phyloP scores from a whole-genome alignment of 768 basidiomycete species.

The Dioszegia hungarica region DNA sequence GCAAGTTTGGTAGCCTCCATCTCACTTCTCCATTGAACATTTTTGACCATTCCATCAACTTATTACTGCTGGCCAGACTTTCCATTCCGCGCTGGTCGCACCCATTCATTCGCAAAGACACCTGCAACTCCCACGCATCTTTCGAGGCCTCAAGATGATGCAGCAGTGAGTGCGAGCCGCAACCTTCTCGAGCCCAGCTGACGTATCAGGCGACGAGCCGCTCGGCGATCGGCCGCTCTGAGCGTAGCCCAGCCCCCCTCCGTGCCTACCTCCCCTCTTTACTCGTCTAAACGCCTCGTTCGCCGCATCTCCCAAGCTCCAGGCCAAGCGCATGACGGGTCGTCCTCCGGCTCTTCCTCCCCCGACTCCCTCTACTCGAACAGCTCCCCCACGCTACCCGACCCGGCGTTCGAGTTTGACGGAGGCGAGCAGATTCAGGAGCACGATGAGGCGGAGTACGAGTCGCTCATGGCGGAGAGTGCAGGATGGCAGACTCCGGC shows the following conservation, averaged over 20 bases:
- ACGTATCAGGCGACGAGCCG: neutral
- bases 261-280: neutral
- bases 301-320: conserved; percentile 1
- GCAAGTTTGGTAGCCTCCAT: too few species aligned
- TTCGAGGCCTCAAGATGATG: neutral
- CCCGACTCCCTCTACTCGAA: conserved; percentile 39
- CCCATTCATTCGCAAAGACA: neutral
- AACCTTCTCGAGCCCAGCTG: neutral
- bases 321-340: neutral
- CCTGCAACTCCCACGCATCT: neutral
- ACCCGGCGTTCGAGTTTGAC: conserved; percentile 31
- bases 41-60: neutral
- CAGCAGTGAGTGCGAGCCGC: neutral
- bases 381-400: conserved; percentile 26
- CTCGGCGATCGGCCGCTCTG: neutral
- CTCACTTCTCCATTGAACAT: too few species aligned
- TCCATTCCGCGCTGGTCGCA: neutral
- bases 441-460: conserved; percentile 27
- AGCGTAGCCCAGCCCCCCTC: neutral
- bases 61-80: conserved; percentile 3
- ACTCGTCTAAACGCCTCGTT: neutral
- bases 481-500: conserved; percentile 6
- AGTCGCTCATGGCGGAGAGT: conserved; percentile 17
- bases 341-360: conserved; percentile 25
- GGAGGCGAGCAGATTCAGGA: conserved; percentile 14